Percentiles rank a stretch among this genome's conserved stretches.
phyloP scores from a whole-genome alignment of 768 basidiomycete genomes.

The Polyporus arcularius region DNA sequence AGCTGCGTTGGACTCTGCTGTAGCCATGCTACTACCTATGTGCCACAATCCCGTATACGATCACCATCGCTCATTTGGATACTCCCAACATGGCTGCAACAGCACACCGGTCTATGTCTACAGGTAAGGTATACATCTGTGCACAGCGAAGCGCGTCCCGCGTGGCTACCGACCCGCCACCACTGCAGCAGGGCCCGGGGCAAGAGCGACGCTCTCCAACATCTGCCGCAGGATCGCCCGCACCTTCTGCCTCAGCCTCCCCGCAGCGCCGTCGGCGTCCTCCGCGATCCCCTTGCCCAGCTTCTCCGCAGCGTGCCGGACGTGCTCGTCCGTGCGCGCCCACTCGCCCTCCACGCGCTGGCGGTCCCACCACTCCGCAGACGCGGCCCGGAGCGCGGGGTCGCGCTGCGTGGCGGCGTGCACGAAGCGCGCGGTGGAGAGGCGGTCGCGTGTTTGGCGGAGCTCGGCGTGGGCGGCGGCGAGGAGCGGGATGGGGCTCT shows the following conservation, averaged over 20 bases:
- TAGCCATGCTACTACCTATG: background rate
- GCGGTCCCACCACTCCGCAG: constrained; percentile 56
- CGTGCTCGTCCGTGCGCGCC: constrained; percentile 48
- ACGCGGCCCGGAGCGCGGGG: constrained; percentile 48
- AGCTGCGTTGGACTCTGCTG: background rate
- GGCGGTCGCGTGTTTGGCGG: constrained; percentile 43
- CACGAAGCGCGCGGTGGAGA: constrained; percentile 58
- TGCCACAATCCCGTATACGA: background rate
- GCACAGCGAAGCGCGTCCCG: background rate
- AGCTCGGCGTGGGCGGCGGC: constrained; percentile 29
- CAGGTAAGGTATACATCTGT: background rate
- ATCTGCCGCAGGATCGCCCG: constrained; percentile 7
- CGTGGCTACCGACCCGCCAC: background rate
- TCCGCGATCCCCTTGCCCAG: constrained; percentile 23
- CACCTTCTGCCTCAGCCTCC: constrained; percentile 24
- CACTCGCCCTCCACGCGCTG: constrained; percentile 54
- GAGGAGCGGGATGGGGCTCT: constrained; percentile 15
- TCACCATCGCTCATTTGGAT: background rate
- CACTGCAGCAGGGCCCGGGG: background rate
- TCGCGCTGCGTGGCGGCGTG: constrained; percentile 59
- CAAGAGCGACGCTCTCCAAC: constrained; percentile 4
- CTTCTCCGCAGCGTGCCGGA: constrained; percentile 30
- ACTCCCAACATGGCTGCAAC: background rate
- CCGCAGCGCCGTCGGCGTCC: constrained; percentile 17
- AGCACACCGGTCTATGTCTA: background rate